phyloP scores from a whole-genome alignment of 192 early-diverging fungal species.

The Allomyces arbusculus region DNA sequence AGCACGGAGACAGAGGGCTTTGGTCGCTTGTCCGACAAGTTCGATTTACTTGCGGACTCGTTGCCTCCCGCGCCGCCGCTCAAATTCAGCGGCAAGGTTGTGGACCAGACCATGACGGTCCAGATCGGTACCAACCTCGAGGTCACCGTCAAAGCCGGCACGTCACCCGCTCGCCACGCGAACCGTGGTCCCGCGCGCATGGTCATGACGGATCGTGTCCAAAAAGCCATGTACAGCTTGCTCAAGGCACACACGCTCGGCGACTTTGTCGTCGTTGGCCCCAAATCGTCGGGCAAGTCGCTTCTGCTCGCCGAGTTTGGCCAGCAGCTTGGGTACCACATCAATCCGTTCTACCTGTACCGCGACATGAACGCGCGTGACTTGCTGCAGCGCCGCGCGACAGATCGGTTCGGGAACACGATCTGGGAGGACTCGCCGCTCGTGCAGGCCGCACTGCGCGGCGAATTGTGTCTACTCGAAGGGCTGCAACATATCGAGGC shows the following conservation, averaged over 20 bases:
- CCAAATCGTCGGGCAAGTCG: slow-evolving; percentile 53
- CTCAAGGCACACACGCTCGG: slow-evolving; percentile 28
- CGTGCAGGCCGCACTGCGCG: slow-evolving; percentile 49
- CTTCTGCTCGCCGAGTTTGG: slow-evolving; percentile 40
- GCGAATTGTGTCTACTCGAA: slow-evolving; percentile 48
- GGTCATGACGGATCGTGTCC: too few relatives aligned
- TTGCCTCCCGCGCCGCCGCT: too few relatives aligned
- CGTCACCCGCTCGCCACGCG: too few relatives aligned
- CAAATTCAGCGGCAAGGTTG: too few relatives aligned
- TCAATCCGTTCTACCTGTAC: slow-evolving; percentile 17
- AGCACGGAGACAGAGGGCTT: too few relatives aligned
- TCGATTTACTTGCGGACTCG: too few relatives aligned
- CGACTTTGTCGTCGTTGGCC: slow-evolving; percentile 50
- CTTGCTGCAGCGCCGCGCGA: slow-evolving; percentile 50
- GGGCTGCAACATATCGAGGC: slow-evolving; percentile 48
- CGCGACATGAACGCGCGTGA: slow-evolving; percentile 64
- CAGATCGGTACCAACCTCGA: too few relatives aligned
- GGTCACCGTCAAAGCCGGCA: too few relatives aligned
- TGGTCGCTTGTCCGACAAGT: too few relatives aligned
- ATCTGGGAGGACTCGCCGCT: slow-evolving; percentile 53
- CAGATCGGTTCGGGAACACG: slow-evolving; percentile 45
- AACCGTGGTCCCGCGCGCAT: too few relatives aligned
- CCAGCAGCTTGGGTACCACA: slow-evolving; percentile 14
- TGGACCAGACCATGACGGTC: too few relatives aligned
- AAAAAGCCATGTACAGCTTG: slow-evolving; percentile 5